Evolutionary conservation across 2,329 filamentous ascomycete genomes (phyloP).

Genomic region (Microascus cirrosus): DNA sequence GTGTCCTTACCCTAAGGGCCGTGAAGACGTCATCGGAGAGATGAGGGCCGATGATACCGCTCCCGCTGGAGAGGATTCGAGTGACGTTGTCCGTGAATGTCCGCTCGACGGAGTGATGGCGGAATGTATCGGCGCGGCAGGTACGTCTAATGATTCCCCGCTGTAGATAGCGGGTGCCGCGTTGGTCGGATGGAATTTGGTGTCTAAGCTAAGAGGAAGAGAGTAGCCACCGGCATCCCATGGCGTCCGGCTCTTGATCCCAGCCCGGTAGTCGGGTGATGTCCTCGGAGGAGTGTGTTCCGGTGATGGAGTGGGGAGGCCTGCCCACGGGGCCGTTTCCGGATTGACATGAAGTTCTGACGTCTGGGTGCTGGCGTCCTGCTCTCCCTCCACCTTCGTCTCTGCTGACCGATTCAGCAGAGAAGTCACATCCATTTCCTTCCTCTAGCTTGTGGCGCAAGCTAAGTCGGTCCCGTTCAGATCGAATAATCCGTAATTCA

Average conservation of each 20-base stretch:
- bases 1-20: background rate
- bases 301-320: constrained; percentile 4
- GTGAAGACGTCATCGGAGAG: constrained; percentile 4
- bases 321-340: background rate
- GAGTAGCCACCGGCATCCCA: constrained; percentile 41
- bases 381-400: background rate
- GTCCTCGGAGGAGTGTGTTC: background rate
- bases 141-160: constrained; percentile 13
- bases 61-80: constrained; percentile 15
- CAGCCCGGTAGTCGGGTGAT: constrained; percentile 4
- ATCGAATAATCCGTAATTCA: background rate
- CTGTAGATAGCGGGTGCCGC: constrained; percentile 12
- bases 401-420: constrained; percentile 24
- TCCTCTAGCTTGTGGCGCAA: background rate
- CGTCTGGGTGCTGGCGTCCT: background rate
- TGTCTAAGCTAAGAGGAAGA: constrained; percentile 28
- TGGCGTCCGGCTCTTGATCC: constrained; percentile 26
- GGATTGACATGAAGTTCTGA: background rate
- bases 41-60: constrained; percentile 2
- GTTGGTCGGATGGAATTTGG: constrained; percentile 16
- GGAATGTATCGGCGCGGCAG: constrained; percentile 5
- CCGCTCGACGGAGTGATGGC: constrained; percentile 6
- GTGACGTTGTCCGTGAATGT: constrained; percentile 19
- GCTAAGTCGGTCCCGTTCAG: background rate
- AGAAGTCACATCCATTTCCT: constrained; percentile 28